A percentile compares a stretch with the other conserved stretches of the same genome.
Conservation (phyloP, 1,284 basidiomycete genomes). For the Boletus calvinii region DNA sequence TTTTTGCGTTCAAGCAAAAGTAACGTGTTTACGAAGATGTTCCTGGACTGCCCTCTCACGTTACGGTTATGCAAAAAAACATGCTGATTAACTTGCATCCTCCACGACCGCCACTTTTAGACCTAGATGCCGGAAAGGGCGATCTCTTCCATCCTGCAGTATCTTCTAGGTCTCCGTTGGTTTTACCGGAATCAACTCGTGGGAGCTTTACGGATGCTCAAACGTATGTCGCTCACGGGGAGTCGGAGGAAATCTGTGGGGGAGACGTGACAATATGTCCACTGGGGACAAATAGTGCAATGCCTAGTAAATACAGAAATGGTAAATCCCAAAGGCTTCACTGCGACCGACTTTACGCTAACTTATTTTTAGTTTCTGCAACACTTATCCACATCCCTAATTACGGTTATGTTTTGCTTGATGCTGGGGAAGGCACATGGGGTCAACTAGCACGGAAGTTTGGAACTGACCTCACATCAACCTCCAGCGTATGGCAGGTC, state of each 20-base stretch:
- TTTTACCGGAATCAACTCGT: constrained; percentile 38
- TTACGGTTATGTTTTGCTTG: constrained; percentile 76
- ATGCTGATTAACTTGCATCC: constrained; percentile 46
- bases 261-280: constrained; percentile 73
- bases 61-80: constrained; percentile 39
- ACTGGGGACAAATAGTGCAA: constrained; percentile 86
- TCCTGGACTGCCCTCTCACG: constrained; percentile 47
- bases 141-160: constrained; percentile 53
- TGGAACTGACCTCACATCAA: constrained; percentile 51
- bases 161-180: constrained; percentile 28
- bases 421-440: constrained; percentile 89
- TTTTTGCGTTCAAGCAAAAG: background rate
- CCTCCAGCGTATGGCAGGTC: constrained; percentile 52
- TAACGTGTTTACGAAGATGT: constrained; percentile 38
- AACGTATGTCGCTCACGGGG: constrained; percentile 20
- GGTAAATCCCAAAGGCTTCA: constrained; percentile 43
- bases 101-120: constrained; percentile 39
- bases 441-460: constrained; percentile 84
- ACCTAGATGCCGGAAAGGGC: constrained; percentile 32
- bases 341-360: background rate
- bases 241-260: constrained; percentile 40
- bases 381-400: constrained; percentile 72
- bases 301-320: constrained; percentile 84
- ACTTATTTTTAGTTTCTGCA: constrained; percentile 58
- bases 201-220: constrained; percentile 38